Base-by-base conservation (phyloP, 2,329 filamentous ascomycete species). In the Fusarium robinianum region DNA sequence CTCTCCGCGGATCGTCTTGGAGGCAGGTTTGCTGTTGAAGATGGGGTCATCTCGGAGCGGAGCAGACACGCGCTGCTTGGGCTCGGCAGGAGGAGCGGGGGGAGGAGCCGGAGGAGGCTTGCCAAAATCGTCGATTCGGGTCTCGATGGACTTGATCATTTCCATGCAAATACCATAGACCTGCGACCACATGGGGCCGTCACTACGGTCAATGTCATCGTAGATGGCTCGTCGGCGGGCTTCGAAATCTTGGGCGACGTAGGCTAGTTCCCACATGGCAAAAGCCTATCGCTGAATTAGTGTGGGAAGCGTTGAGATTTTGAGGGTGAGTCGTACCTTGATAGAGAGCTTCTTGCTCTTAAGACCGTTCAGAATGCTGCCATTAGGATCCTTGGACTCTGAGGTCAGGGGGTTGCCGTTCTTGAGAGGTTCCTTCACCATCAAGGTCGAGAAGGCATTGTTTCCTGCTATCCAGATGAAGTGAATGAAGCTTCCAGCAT, bases 301-400 rank as follows among this genome's bases (percentile, higher is more conserved):
- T 48, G 51, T 69, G 41, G 63, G 57, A 16, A 36, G 25, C 8
- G 14, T 8, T 25, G 5, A n/a, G 4, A 15, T n/a, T 6, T 22
- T 14, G 8, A 8, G 3, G 8, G 5, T 16, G 1, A 6, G 22
- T 64, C 75, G 59, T 70, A 87, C 85, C 69, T 81, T 84, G 48
- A 88, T 83, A 8, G 88, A 76, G 7, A 88, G 76, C 66, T 92
- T 94, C 70, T 90, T 94, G 53, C 85, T 85, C 64, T 85, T 91
- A 31, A 97, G 68, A 0, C 92, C 92, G 43, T 84, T 90, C 34
- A 97, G 67, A 18, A 97, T 75, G 63, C 88, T 96, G 23, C 90
- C 90, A 61, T 96, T 97, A 1, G 92, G 89, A 66, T 96, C 91
- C 63, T 88, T 94, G 11, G 90, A 88, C 55, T 92, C 88, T 12